These are phyloP conservation scores for Capronia americana DNA, from an alignment of 2,329 filamentous ascomycete species.

Conservation along the genomic window DNA sequence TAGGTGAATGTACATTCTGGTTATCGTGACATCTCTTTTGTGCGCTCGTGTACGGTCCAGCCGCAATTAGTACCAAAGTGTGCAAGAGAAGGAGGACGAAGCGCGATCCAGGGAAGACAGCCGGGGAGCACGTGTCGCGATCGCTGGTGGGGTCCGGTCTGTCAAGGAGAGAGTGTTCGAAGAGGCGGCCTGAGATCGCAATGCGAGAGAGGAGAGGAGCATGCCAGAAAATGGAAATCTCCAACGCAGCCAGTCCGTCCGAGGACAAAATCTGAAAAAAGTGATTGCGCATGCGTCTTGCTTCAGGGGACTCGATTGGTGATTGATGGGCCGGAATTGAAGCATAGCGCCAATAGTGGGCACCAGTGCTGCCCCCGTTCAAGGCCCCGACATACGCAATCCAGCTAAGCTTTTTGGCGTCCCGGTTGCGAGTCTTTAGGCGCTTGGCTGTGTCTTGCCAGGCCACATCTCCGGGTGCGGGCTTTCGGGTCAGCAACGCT, in stretches of 20 bases:
- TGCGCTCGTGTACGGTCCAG: constrained; percentile 11
- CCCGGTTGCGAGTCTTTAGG: constrained; percentile 5
- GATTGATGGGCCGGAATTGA: not conserved
- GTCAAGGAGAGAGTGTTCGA: not conserved
- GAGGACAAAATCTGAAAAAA: constrained; percentile 2
- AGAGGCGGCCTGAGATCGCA: not conserved
- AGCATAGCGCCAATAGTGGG: constrained; percentile 9
- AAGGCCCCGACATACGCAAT: constrained; percentile 8
- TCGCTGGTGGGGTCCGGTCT: not conserved
- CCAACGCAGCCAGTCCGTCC: not conserved
- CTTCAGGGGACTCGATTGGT: constrained; percentile 14
- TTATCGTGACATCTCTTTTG: constrained; percentile 18
- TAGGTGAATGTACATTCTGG: not conserved
- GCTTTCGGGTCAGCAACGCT: not conserved
- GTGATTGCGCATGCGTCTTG: constrained; percentile 16
- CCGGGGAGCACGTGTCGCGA: not conserved
- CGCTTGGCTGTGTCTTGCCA: constrained; percentile 3
- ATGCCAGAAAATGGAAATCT: not conserved
- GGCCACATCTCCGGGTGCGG: not conserved
- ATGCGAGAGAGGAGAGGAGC: not conserved
- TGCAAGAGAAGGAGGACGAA: not conserved
- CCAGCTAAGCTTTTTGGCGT: constrained; percentile 16
- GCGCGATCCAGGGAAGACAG: not conserved
- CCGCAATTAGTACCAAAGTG: constrained; percentile 9
- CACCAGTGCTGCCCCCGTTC: not conserved